Conservation (phyloP, 495 filamentous ascomycete genomes). For the Talaromyces borbonicus region DNA sequence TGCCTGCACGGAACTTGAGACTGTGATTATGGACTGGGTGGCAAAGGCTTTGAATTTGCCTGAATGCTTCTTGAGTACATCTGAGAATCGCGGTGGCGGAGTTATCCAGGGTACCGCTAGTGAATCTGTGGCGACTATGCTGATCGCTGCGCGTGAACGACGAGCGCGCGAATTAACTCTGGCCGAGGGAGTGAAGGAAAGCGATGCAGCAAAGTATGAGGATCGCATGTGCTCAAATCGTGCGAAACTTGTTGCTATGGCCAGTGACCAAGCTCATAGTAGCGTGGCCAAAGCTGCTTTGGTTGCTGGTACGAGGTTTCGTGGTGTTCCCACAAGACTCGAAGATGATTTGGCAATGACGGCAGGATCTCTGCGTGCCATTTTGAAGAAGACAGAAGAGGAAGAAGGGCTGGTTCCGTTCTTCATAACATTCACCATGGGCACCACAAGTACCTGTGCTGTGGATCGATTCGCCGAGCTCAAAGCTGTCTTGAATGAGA, state of each 20-base stretch:
- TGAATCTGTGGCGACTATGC: slow-evolving; percentile 76
- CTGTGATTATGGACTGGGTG: slow-evolving; percentile 88
- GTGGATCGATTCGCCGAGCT: slow-evolving; percentile 73
- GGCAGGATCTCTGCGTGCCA: slow-evolving; percentile 44
- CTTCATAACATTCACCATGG: slow-evolving; percentile 75
- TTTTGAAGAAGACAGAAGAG: slow-evolving; percentile 50
- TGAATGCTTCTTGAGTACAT: slow-evolving; percentile 63
- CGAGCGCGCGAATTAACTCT: slow-evolving; percentile 46
- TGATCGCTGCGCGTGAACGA: slow-evolving; percentile 84
- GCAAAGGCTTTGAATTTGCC: slow-evolving; percentile 66
- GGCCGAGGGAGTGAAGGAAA: slow-evolving; percentile 39
- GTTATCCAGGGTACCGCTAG: slow-evolving; percentile 93
- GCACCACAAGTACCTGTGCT: slow-evolving; percentile 82
- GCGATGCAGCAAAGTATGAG: slow-evolving; percentile 28
- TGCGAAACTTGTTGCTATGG: slow-evolving; percentile 68
- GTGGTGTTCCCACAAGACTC: slow-evolving; percentile 49
- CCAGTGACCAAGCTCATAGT: slow-evolving; percentile 70
- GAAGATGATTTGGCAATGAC: slow-evolving; percentile 65
- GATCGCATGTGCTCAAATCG: slow-evolving; percentile 56
- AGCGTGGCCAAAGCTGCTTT: slow-evolving; percentile 80
- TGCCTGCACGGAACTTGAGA: slow-evolving; percentile 93
- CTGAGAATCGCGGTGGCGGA: slow-evolving; percentile 65
- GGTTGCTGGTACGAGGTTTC: slow-evolving; percentile 74
- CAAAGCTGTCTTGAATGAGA: slow-evolving; percentile 50
- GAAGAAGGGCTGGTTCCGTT: slow-evolving; percentile 68